Base-by-base conservation (phyloP, 805 yeast species). In the Nakazawaea wickerhamii region DNA sequence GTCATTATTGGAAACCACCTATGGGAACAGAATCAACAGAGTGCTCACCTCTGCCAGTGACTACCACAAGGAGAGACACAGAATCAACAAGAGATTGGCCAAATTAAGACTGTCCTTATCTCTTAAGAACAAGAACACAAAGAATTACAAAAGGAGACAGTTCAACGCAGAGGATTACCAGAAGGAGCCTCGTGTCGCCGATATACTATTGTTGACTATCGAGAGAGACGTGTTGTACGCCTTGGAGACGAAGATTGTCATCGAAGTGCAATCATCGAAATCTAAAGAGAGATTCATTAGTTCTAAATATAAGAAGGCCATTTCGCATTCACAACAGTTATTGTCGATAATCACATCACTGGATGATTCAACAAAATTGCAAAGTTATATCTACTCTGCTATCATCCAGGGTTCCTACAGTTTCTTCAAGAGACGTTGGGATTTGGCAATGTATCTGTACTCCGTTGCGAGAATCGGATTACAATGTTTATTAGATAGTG, bases 211-310 rank as follows among this genome's bases (percentile, higher is more conserved):
- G 19, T 66, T 78, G 44, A 71, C 73, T n/a, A 79, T 84, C 1
- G 98, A 93, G 60, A 74, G 96, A 55, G 85, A 87, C 51, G 65
- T 80, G 55, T 68, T 87, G 23, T 76, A 72, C 51, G 83, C 90
- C 1, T 70, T 78, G 58, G 89, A 83, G 59, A 68, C 79, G 41
- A 75, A 75, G 46, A 62, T 73, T 9, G 59, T 71, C 37, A 59
- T 77, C 47, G 86, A 77, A 47, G 69, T 77, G 31, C 73, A 74
- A 45, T 67, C 71, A 10, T 69, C 75, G 7, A 64, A 62, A 26
- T 57, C 65, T 50, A 67, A 56, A 57, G 66, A 73, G n/a, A 72
- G 72, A 42, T 73, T 81, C 46, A 63, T 84, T 51, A 55, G 70
- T 9, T 74, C 89, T 21, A 84, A 85, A 59, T 72, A 84, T 47